A percentile compares a stretch with the other conserved stretches of the same genome.
phyloP scores from a whole-genome alignment of 2,329 filamentous ascomycete genomes.

The Zymoseptoria brevis region DNA sequence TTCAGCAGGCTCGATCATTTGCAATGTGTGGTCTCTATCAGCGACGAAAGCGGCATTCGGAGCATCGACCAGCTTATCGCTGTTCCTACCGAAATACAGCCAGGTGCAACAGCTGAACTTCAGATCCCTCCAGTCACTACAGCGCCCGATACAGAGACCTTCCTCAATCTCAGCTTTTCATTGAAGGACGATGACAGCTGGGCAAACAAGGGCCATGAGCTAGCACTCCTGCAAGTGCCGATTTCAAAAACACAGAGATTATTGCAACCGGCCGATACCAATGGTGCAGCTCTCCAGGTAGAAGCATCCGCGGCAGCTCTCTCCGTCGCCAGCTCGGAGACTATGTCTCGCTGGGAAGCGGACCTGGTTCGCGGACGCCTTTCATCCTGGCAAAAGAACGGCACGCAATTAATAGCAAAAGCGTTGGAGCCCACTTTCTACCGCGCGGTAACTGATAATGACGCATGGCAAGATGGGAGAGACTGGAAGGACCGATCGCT shows the following conservation, averaged over 20 bases:
- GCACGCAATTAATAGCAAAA: conserved; percentile 15
- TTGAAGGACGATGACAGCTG: conserved; percentile 28
- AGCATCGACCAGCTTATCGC: conserved; percentile 3
- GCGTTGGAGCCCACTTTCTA: conserved; percentile 41
- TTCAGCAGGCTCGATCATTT: conserved; percentile 34
- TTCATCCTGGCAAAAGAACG: conserved; percentile 18
- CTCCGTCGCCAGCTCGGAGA: conserved; percentile 3
- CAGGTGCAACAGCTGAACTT: conserved; percentile 14
- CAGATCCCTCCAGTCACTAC: conserved; percentile 7
- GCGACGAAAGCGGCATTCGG: conserved; percentile 11
- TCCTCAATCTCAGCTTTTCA: conserved; percentile 24
- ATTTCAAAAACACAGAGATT: conserved; percentile 13
- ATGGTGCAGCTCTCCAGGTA: background rate
- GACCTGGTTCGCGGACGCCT: conserved; percentile 17
- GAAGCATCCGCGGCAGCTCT: conserved; percentile 2
- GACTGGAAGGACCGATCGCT: conserved; percentile 44
- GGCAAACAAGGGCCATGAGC: conserved; percentile 29
- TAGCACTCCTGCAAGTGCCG: conserved; percentile 30
- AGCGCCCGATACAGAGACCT: conserved; percentile 5
- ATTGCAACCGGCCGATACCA: background rate
- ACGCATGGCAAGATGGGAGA: conserved; percentile 46
- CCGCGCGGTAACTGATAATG: conserved; percentile 60
- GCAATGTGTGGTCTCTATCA: conserved; percentile 11
- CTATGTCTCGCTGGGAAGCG: conserved; percentile 12
- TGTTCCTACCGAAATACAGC: conserved; percentile 9